phyloP scores from a whole-genome alignment of 345 rosid species.

The Mangifera indica region DNA sequence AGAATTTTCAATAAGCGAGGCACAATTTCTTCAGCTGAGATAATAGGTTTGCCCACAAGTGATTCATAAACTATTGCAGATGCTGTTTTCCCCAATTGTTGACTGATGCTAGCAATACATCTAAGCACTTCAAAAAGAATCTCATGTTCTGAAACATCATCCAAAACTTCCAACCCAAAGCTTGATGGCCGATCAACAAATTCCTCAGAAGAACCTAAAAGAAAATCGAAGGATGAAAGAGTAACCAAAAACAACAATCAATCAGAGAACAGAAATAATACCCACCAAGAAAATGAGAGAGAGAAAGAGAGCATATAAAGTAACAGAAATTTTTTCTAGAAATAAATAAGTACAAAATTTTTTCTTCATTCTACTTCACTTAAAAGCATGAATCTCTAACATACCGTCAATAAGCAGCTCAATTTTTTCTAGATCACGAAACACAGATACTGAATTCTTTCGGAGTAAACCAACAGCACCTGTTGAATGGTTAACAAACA shows the following conservation, averaged over 20 bases:
- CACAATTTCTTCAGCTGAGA: conserved; percentile 73
- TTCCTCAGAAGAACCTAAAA: conserved; percentile 59
- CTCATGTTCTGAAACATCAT: conserved; percentile 45
- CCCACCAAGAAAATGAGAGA: neutral
- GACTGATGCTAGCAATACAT: conserved; percentile 60
- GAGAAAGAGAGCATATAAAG: neutral
- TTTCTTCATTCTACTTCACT: conserved; percentile 14
- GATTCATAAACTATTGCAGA: conserved; percentile 80
- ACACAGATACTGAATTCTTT: conserved; percentile 70
- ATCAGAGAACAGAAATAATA: neutral
- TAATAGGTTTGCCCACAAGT: conserved; percentile 46
- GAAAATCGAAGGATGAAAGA: conserved; percentile 17
- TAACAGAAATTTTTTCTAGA: conserved; percentile 1
- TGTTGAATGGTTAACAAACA: conserved; percentile 51
- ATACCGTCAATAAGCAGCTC: conserved; percentile 74
- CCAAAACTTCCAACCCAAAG: conserved; percentile 43
- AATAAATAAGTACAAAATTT: neutral
- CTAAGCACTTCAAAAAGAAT: conserved; percentile 65
- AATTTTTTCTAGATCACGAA: conserved; percentile 61
- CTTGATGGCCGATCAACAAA: conserved; percentile 37
- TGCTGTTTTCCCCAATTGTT: conserved; percentile 74
- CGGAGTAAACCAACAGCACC: conserved; percentile 82
- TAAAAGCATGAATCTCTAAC: conserved; percentile 17
- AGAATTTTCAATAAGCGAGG: conserved; percentile 73
- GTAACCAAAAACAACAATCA: neutral